A percentile compares a stretch with the other conserved stretches of the same genome.
Conservation (phyloP, 306 rosid genomes). For the Dryas alaskensis region DNA sequence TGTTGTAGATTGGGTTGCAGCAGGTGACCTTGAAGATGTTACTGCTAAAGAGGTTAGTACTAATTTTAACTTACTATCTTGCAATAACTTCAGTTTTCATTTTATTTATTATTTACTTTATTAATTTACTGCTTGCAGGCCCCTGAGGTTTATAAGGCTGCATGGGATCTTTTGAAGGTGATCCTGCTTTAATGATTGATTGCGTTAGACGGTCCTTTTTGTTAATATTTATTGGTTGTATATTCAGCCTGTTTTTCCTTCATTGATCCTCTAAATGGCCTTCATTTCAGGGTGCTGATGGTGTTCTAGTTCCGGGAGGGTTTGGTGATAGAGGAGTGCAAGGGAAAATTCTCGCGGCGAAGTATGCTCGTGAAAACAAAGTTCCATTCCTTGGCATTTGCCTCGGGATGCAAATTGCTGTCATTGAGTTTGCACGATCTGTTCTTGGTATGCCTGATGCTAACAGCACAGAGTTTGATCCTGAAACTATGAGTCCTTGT, state of each 20-base stretch:
- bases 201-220: constrained; percentile 5
- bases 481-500: constrained; percentile 63
- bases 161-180: constrained; percentile 86
- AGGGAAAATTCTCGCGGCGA: constrained; percentile 89
- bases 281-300: constrained; percentile 67
- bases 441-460: constrained; percentile 69
- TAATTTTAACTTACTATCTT: constrained; percentile 13
- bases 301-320: constrained; percentile 90
- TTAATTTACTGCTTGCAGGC: constrained; percentile 44
- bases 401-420: constrained; percentile 89
- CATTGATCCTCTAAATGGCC: constrained; percentile 17
- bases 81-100: not conserved
- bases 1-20: constrained; percentile 78
- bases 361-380: constrained; percentile 64
- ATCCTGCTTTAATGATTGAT: constrained; percentile 16
- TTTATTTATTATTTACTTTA: constrained; percentile 15
- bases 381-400: constrained; percentile 81
- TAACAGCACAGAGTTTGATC: constrained; percentile 69
- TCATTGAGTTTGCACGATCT: constrained; percentile 72
- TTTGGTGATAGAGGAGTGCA: constrained; percentile 88
- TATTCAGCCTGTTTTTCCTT: constrained; percentile 13
- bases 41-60: constrained; percentile 48
- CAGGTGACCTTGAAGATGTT: constrained; percentile 73
- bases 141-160: constrained; percentile 59
- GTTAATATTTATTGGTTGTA: constrained; percentile 5